phyloP scores from a whole-genome alignment of 306 rosid genomes.

The Purshia tridentata region DNA sequence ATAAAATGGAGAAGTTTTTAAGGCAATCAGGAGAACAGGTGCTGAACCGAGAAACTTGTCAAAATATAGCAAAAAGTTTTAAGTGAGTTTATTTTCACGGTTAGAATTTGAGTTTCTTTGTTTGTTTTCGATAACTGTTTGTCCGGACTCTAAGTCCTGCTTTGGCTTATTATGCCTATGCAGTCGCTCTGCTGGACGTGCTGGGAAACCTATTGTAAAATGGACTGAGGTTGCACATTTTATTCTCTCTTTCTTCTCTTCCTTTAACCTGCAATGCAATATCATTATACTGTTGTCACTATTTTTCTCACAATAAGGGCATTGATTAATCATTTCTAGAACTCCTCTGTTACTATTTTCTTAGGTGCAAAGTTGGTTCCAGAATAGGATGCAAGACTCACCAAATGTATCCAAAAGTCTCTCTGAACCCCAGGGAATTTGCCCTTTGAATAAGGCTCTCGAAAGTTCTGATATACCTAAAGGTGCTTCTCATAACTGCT shows the following conservation, averaged over 20 bases:
- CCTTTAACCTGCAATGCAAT: neutral
- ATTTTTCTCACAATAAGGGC: neutral
- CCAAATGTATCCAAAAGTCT: slow-evolving; percentile 39
- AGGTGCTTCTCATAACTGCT: slow-evolving; percentile 34
- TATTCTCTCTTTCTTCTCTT: neutral
- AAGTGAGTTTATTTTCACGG: slow-evolving; percentile 52
- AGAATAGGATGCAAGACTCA: slow-evolving; percentile 45
- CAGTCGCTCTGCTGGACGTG: slow-evolving; percentile 86
- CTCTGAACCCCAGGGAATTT: slow-evolving; percentile 30
- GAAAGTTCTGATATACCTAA: slow-evolving; percentile 34
- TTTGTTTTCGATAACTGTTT: neutral
- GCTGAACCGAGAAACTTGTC: slow-evolving; percentile 51
- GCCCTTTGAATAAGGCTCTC: slow-evolving; percentile 40
- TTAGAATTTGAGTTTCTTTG: slow-evolving; percentile 2
- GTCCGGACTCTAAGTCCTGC: slow-evolving; percentile 6
- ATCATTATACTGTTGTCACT: neutral
- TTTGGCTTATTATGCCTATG: slow-evolving; percentile 35
- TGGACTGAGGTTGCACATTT: slow-evolving; percentile 69
- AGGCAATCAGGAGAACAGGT: slow-evolving; percentile 46
- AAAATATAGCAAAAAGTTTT: slow-evolving; percentile 50
- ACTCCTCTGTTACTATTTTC: slow-evolving; percentile 14
- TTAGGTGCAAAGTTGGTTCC: slow-evolving; percentile 80
- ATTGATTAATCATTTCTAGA: neutral
- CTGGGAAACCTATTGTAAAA: slow-evolving; percentile 80
- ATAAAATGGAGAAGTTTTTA: slow-evolving; percentile 66